Conservation (phyloP, 2,329 filamentous ascomycete species). For the Claviceps lovelessii region DNA sequence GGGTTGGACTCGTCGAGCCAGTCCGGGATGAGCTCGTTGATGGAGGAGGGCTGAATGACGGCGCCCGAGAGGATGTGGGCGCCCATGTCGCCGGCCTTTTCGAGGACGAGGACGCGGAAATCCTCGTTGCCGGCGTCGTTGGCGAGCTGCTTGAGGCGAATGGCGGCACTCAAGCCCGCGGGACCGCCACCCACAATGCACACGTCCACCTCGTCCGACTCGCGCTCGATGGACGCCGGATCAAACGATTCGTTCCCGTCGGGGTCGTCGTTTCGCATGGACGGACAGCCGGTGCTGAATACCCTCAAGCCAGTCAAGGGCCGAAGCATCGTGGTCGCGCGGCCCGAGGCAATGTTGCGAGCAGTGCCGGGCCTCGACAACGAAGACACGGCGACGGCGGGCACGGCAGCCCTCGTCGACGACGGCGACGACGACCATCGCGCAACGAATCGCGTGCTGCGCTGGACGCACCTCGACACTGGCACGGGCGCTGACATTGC, state of each 20-base stretch:
- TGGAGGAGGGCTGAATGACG: slow-evolving; percentile 76
- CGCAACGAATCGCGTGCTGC: slow-evolving; percentile 20
- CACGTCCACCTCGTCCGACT: slow-evolving; percentile 87
- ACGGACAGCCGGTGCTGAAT: slow-evolving; percentile 21
- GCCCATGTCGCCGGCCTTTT: slow-evolving; percentile 90
- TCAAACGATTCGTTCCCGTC: slow-evolving; percentile 45
- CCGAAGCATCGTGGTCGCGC: slow-evolving; percentile 9
- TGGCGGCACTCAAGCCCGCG: slow-evolving; percentile 81
- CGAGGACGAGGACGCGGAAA: slow-evolving; percentile 80
- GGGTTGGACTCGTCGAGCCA: slow-evolving; percentile 86
- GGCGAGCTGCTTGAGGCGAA: slow-evolving; percentile 86
- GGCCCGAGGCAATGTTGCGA: slow-evolving; percentile 6
- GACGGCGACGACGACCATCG: slow-evolving; percentile 6
- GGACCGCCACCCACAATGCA: slow-evolving; percentile 96
- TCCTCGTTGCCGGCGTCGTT: slow-evolving; percentile 92
- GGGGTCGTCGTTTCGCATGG: slow-evolving; percentile 14
- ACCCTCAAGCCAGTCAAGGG: slow-evolving; percentile 14
- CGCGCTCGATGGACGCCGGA: slow-evolving; percentile 58
- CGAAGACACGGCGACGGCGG: slow-evolving; percentile 7
- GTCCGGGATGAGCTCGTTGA: slow-evolving; percentile 83
- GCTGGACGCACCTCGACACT: slow-evolving; percentile 25
- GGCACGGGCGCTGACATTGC: slow-evolving; percentile 22
- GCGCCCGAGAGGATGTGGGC: slow-evolving; percentile 93
- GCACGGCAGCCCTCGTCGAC: slow-evolving; percentile 8
- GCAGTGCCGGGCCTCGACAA: slow-evolving; percentile 8